Evolutionary conservation across 1,284 basidiomycete genomes (phyloP), one percentile per base, ranked within the genome.

Genomic region (Ganoderma boninense): DNA sequence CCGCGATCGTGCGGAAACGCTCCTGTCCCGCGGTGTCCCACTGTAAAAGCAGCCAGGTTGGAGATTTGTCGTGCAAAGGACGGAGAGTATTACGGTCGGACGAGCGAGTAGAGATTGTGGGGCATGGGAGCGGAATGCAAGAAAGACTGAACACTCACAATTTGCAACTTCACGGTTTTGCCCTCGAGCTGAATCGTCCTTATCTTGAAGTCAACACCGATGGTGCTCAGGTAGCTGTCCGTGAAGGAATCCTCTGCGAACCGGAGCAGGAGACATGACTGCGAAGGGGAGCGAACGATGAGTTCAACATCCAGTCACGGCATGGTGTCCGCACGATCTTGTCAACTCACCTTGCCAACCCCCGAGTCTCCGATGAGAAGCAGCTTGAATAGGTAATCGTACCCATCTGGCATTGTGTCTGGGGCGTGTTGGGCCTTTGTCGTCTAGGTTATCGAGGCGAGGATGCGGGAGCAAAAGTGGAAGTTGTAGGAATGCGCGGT

Each of bases 201-300:
- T 85, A 99, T 99, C 93, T 99, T 99, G 88, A 99, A 99, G 87
- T 99, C 98, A 69, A 99, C 96, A 73, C 97, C 97, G 82, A 99
- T 99, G 42, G 97, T 99, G 75, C 95, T 97, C 83, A 99, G 98
- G 86, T 99, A 99, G 80, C 94, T 97, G 84, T 98, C 97, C 69
- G 98, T 99, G 89, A 98, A 99, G 69, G 97, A 97, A 83, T 99
- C 98, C 84, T 99, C 98, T 76, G 97, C 97, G 83, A 99, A 99
- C 81, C 98, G 96, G 71, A 99, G 90, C 69, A 99, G 91, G 70
- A 99, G 88, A 88, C 98, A 99, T 68, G 97, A 99, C 92, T 99
- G 87, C 66, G 42, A 60, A 59, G 40, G 35, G 13, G n/a, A 44
- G 20, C 16, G 35, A 35, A 63, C 23, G 13, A 62, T n/a, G n/a